phyloP scores from a whole-genome alignment of 331 rosid genomes.

The Pyrus hybrid region DNA sequence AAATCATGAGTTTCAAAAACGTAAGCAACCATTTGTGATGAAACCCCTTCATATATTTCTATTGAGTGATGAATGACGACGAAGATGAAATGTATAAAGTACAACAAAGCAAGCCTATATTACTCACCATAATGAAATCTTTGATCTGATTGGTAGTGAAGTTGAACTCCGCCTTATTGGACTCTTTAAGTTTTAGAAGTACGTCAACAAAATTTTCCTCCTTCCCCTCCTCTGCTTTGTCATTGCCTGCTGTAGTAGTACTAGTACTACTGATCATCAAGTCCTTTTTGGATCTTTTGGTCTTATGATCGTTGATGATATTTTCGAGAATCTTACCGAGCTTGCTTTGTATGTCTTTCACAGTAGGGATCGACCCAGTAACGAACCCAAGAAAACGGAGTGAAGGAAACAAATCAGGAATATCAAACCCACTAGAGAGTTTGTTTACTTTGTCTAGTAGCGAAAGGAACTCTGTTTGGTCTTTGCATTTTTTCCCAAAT shows the following conservation, averaged over 20 bases:
- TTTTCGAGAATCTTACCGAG: conserved; percentile 18
- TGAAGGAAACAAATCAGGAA: too few relatives aligned
- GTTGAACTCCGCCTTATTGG: background rate
- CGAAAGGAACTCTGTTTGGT: too few relatives aligned
- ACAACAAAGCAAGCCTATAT: background rate
- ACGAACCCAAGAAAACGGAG: background rate
- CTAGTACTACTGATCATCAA: background rate
- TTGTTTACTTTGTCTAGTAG: too few relatives aligned
- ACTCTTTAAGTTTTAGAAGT: conserved; percentile 18
- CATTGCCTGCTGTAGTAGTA: too few relatives aligned
- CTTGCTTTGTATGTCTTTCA: background rate
- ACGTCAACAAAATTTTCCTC: conserved; percentile 25
- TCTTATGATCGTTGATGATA: conserved; percentile 19
- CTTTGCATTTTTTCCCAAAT: too few relatives aligned
- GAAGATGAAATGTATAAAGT: too few relatives aligned
- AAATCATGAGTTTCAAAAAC: too few relatives aligned
- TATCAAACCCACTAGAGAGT: too few relatives aligned
- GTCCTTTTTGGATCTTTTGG: background rate
- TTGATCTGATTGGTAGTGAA: conserved; percentile 18
- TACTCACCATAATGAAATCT: conserved; percentile 17
- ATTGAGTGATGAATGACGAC: too few relatives aligned
- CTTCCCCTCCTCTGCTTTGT: background rate
- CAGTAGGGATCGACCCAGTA: background rate
- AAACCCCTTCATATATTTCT: too few relatives aligned
- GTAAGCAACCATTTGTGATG: too few relatives aligned